Evolutionary conservation across 2,329 filamentous ascomycete genomes (phyloP), one percentile per base, ranked within the genome.

Genomic region (Cladorrhinum sp.): DNA sequence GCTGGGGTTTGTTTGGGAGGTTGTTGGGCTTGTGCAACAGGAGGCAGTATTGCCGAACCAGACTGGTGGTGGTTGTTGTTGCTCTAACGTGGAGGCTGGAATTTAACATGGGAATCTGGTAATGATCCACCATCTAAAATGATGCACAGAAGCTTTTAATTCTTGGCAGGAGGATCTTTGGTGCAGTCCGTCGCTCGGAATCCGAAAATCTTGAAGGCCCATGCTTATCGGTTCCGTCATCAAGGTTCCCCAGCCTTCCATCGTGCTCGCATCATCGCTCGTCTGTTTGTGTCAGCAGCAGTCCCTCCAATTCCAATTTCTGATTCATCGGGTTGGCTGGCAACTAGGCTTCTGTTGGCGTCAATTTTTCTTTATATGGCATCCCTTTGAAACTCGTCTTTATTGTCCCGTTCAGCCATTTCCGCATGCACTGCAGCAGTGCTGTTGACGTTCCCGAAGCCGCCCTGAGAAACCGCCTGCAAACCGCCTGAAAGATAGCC

Each of bases 221-320:
- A 56, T 57, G 58, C 58, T 48, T 32, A 27, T 10, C 25, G 13
- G 32, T 64, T 64, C 62, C 63, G 65, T 67, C 66, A 67, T 68
- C 65, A 65, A 51, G 59, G 59, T 68, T 68, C 66, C 66, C 66
- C 58, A 62, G 59, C 64, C 62, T 68, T 68, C 66, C 60, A 67
- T 64, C 55, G 58, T 45, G n/a, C 50, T 65, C 65, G 56, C 61
- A 60, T 63, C 59, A 58, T 58, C 53, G 29, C 54, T 50, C 51
- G 12, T 49, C 45, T 58, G 55, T 61, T 52, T 61, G 58, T 61
- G 64, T 67, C 64, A 67, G 66, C 66, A 62, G 45, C 50, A 29
- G 20, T 53, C 55, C 18, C 50, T 60, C 25, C 51, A 23, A n/a
- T 56, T 53, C 62, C 41, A 38, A 58, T 36, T 54, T 52, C 23